Evolutionary conservation across 192 early-diverging fungal genomes (phyloP).

Genomic region (Mortierella claussenii): DNA sequence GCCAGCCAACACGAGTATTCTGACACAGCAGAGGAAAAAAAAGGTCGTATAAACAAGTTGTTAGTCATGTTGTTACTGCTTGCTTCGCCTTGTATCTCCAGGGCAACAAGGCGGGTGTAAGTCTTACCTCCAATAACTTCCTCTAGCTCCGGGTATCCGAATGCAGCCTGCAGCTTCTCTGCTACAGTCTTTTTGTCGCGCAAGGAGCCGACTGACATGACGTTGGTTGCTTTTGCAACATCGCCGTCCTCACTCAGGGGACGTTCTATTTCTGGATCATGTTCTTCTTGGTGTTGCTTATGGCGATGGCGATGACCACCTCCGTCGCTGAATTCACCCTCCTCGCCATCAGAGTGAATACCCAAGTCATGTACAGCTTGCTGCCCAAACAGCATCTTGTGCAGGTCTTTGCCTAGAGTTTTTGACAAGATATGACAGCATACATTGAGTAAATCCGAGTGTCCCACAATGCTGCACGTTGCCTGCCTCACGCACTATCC

Average conservation of each 20-base stretch:
- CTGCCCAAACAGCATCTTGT: conserved; percentile 21
- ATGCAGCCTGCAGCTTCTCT: conserved; percentile 40
- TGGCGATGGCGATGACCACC: background rate
- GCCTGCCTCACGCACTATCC: no score
- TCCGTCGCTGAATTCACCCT: conserved; percentile 36
- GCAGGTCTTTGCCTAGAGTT: background rate
- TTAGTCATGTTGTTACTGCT: no score
- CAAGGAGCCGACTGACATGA: conserved; percentile 4
- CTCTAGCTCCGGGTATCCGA: conserved; percentile 38
- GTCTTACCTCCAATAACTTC: conserved; percentile 41
- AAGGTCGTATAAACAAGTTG: no score
- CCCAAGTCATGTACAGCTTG: conserved; percentile 38
- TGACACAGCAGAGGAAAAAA: no score
- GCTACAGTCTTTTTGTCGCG: conserved; percentile 39
- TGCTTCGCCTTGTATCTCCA: no score
- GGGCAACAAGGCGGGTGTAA: no score
- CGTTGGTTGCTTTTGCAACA: conserved; percentile 16
- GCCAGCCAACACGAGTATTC: conserved; percentile 77
- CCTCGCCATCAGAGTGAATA: conserved; percentile 44
- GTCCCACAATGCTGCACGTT: no score
- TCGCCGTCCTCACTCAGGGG: conserved; percentile 1
- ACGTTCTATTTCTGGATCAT: background rate
- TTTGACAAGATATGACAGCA: no score
- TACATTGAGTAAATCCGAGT: no score
- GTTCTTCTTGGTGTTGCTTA: conserved; percentile 3